phyloP scores from a whole-genome alignment of 352 stramenopile genomes.

The Globisporangium uncinulatum region DNA sequence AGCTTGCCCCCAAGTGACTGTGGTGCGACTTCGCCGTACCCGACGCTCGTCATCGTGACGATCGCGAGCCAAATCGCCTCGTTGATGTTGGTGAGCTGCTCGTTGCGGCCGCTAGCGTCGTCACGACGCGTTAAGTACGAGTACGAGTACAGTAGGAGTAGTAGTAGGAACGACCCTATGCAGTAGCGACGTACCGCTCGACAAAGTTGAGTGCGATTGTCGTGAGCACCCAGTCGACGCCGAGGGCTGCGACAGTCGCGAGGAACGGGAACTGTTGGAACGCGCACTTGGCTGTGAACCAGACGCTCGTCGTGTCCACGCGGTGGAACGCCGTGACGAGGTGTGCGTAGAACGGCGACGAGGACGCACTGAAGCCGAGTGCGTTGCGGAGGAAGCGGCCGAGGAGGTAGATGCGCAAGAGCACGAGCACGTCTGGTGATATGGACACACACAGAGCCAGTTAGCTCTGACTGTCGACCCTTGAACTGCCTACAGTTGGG shows the following conservation, averaged over 20 bases:
- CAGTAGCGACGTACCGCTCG: conserved; percentile 25
- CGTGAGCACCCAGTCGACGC: conserved; percentile 50
- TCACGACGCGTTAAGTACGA: neutral
- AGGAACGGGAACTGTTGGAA: conserved; percentile 46
- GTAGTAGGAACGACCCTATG: neutral
- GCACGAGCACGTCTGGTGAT: conserved; percentile 34
- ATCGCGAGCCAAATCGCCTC: conserved; percentile 65
- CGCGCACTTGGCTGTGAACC: conserved; percentile 55
- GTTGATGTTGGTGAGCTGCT: conserved; percentile 29
- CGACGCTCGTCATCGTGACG: conserved; percentile 57
- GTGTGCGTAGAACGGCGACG: conserved; percentile 30
- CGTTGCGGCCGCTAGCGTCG: conserved; percentile 30
- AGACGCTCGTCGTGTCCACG: conserved; percentile 50
- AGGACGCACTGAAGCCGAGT: conserved; percentile 31
- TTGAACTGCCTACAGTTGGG: too few species aligned
- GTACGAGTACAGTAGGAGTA: neutral
- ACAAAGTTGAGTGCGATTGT: conserved; percentile 54
- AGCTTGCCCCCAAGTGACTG: conserved; percentile 48
- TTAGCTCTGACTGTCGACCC: neutral
- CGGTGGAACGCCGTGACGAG: conserved; percentile 46
- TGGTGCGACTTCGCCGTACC: conserved; percentile 50
- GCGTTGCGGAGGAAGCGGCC: conserved; percentile 43
- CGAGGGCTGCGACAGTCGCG: conserved; percentile 27
- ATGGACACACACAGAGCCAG: neutral
- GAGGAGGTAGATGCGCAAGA: conserved; percentile 49